Evolutionary conservation across 768 basidiomycete genomes (phyloP), one percentile per base, ranked within the genome.

Genomic region (Chlorophyllum brunneum): DNA sequence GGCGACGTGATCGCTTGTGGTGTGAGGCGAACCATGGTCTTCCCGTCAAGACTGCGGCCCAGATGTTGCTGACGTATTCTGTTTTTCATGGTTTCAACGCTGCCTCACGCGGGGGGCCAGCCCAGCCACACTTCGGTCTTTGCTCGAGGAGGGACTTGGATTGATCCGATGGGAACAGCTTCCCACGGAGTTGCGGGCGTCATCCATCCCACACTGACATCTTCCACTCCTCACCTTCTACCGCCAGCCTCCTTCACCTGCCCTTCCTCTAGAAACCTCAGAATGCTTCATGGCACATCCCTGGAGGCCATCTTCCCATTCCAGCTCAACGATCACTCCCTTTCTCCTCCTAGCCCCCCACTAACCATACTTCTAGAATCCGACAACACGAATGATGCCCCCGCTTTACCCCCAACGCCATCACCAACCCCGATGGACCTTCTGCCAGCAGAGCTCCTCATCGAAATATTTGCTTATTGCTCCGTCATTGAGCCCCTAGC

Each of bases 401-500:
- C 48, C 23, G 30, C 18, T 18, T 24, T 23, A 38, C 41, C 24
- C 39, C 38, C 50, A 22, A 39, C 55, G 13, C 15, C 34, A 8
- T 48, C 52, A 26, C 43, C 44, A 22, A 45, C 49, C 10, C 57
- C 61, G 34, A 69, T 74, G 30, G 47, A 61, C 24, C 44, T 49
- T 27, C 67, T 88, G 13, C 86, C 86, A 0, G 67, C 77, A 9
- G 86, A 89, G 53, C 63, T 89, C 10, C 73, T 88, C 23, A 71
- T 79, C 56, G 78, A 85, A 51, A 79, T 86, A 40, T 88, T 88
- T 65, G 63, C 63, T 3, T 71, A 69, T 36, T 73, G 70, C 55
- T 69, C 71, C 1, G 60, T 63, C n/a, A 69, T 66, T 23, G 71
- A 77, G n/a, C 66, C 78, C 6, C 66, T 78, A 23, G 68, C 73